Base-by-base conservation (phyloP, 2,329 filamentous ascomycete genomes). In the Didymella keratinophila region DNA sequence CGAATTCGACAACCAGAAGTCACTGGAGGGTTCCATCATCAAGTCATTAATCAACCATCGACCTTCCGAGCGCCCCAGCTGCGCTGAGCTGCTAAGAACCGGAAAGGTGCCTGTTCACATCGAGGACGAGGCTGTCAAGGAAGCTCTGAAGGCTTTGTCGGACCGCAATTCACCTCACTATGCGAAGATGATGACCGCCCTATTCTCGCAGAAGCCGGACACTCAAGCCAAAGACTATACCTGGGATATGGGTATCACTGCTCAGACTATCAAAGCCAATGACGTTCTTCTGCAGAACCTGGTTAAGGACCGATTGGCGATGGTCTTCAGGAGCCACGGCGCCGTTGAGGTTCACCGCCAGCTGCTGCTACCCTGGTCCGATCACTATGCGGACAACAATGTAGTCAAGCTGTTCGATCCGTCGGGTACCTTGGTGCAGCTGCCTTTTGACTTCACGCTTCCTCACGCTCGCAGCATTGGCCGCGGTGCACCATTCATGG, bases 401-500 rank as follows among this genome's bases (percentile, higher is more conserved):
- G 89, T 90, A 14, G 90, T 96, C 16, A 89, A 91, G 60, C 78
- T 98, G 14, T 81, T 99, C 25, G 92, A 97, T 73, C 83, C 87
- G 1, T 91, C 89, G 61, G 95, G 94, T 2, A 94, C 90, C n/a
- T 82, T 97, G 1, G 82, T 98, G 8, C 95, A 99, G 73, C 80
- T 99, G n/a, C 95, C 95, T 0, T 97, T 92, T 69, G 95, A 99
- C 75, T 81, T 98, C 21, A 97, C 93, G 2, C 83, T 98, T 63
- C 93, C 94, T 1, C 89, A 96, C 74, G 95, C 95, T 23, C 86
- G 94, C 53, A 87, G 89, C 56, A 85, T 99, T 51, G 93, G 94
- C 5, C 89, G 91, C 62, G 85, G 88, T 44, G 81, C 81, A 12
- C 81, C 87, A 0, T 82, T 87, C 1, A 79, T 92, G 5, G 86